Conservation (phyloP, 2,329 filamentous ascomycete species). For the Akanthomyces muscarius region DNA sequence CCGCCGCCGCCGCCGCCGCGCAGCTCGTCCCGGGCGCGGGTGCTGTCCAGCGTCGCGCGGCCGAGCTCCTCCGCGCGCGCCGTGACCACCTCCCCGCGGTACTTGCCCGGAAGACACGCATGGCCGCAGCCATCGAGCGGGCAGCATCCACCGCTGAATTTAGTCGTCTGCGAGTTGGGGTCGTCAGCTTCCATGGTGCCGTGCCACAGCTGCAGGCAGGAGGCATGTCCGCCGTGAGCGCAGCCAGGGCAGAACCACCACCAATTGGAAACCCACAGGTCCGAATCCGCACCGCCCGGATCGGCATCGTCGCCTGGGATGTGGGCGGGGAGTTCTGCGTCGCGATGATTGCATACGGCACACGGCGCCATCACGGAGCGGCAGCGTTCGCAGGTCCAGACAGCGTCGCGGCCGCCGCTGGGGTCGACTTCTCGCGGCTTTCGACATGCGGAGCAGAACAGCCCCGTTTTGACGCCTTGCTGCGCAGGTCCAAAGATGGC, state of each 20-base stretch:
- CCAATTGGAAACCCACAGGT: slow-evolving; percentile 31
- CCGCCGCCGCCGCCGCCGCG: slow-evolving; percentile 19
- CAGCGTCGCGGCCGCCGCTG: slow-evolving; percentile 37
- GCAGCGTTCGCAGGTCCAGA: slow-evolving; percentile 60
- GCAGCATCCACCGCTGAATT: slow-evolving; percentile 54
- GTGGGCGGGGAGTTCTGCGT: slow-evolving; percentile 41
- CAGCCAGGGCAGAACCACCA: slow-evolving; percentile 65
- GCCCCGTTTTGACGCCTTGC: slow-evolving; percentile 49
- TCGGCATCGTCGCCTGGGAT: slow-evolving; percentile 30
- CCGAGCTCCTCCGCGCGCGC: slow-evolving; percentile 50
- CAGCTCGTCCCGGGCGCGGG: slow-evolving; percentile 26
- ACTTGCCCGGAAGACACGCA: slow-evolving; percentile 56
- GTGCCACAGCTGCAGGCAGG: slow-evolving; percentile 59
- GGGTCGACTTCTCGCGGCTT: slow-evolving; percentile 54
- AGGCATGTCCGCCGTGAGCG: slow-evolving; percentile 58
- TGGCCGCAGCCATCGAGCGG: slow-evolving; percentile 63
- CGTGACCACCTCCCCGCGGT: slow-evolving; percentile 45
- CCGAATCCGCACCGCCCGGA: slow-evolving; percentile 24
- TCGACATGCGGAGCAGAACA: slow-evolving; percentile 52
- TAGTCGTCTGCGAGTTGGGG: slow-evolving; percentile 22
- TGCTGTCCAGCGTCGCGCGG: slow-evolving; percentile 42
- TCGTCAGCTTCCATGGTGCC: slow-evolving; percentile 30
- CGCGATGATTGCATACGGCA: slow-evolving; percentile 54
- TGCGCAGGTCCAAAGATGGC: slow-evolving; percentile 52
- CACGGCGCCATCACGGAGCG: slow-evolving; percentile 50